Evolutionary conservation across 2,329 filamentous ascomycete species (phyloP).

Genomic region (Fusarium caatingaense): DNA sequence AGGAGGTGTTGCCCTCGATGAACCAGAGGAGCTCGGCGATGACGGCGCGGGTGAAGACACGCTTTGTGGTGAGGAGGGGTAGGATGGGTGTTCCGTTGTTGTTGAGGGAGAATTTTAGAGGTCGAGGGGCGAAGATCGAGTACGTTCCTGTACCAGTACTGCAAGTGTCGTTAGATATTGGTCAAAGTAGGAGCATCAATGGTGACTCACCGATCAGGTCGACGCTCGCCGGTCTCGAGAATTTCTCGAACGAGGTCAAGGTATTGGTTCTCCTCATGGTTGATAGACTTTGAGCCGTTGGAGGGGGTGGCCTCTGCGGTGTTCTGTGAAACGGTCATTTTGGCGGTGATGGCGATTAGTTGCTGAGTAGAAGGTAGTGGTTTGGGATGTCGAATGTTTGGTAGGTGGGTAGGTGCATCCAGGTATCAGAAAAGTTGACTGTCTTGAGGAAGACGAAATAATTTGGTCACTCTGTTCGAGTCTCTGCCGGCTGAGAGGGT

Average conservation of each 20-base stretch:
- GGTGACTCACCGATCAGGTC: conserved; percentile 78
- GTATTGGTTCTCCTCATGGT: conserved; percentile 93
- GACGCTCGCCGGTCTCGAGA: conserved; percentile 83
- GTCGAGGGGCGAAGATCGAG: conserved; percentile 87
- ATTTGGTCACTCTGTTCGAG: background rate
- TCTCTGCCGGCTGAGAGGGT: background rate
- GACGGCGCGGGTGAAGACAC: conserved; percentile 91
- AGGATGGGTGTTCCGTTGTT: conserved; percentile 73
- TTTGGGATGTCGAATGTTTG: background rate
- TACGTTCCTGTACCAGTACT: conserved; percentile 94
- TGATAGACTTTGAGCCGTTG: conserved; percentile 29
- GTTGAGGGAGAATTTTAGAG: conserved; percentile 87
- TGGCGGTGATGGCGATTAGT: background rate
- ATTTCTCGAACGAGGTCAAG: conserved; percentile 89
- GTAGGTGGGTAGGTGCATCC: background rate
- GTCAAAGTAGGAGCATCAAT: background rate
- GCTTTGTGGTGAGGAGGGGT: conserved; percentile 95
- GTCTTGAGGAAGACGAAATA: background rate
- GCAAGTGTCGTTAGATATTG: conserved; percentile 12
- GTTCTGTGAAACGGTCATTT: conserved; percentile 38
- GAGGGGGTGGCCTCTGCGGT: conserved; percentile 14
- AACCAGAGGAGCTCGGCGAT: conserved; percentile 97
- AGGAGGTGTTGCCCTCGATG: conserved; percentile 84
- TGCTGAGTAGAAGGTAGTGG: background rate
- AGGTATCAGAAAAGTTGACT: background rate